A percentile compares a stretch with the other conserved stretches of the same genome.
Evolutionary conservation across 2,329 filamentous ascomycete species (phyloP).

Genomic region (Septoria linicola): DNA sequence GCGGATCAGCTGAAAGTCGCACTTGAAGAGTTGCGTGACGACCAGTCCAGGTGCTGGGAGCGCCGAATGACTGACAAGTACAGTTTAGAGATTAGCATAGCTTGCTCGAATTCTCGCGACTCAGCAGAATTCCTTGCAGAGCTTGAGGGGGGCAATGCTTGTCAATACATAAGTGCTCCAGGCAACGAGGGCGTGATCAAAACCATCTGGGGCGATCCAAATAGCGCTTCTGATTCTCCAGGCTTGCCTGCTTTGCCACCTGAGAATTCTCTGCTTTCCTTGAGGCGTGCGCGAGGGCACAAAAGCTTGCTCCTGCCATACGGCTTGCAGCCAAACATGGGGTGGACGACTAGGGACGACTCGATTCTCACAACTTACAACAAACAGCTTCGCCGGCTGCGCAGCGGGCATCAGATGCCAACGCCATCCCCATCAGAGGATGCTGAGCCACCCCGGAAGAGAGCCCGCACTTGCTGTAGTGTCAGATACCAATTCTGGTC

Average conservation of each 20-base stretch:
- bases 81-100: constrained; percentile 31
- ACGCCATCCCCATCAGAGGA: constrained; percentile 32
- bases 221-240: neutral
- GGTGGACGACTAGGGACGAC: constrained; percentile 24
- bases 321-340: constrained; percentile 31
- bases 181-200: constrained; percentile 28
- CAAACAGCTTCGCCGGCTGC: constrained; percentile 7
- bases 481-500: constrained; percentile 32
- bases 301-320: constrained; percentile 25
- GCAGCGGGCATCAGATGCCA: constrained; percentile 27
- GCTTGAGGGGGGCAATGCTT: constrained; percentile 22
- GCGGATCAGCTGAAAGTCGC: constrained; percentile 26
- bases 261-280: constrained; percentile 20
- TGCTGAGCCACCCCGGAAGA: neutral
- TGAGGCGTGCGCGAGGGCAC: constrained; percentile 27
- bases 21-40: constrained; percentile 19
- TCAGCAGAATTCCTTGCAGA: constrained; percentile 33
- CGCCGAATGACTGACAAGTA: constrained; percentile 26
- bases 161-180: constrained; percentile 7
- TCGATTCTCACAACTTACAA: constrained; percentile 32
- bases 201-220: constrained; percentile 31
- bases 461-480: constrained; percentile 8
- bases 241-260: constrained; percentile 33
- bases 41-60: constrained; percentile 24
- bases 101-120: constrained; percentile 34